Evolutionary conservation across 805 yeast genomes (phyloP), one percentile per base, ranked within the genome.

Genomic region (Maudiozyma turicensis): DNA sequence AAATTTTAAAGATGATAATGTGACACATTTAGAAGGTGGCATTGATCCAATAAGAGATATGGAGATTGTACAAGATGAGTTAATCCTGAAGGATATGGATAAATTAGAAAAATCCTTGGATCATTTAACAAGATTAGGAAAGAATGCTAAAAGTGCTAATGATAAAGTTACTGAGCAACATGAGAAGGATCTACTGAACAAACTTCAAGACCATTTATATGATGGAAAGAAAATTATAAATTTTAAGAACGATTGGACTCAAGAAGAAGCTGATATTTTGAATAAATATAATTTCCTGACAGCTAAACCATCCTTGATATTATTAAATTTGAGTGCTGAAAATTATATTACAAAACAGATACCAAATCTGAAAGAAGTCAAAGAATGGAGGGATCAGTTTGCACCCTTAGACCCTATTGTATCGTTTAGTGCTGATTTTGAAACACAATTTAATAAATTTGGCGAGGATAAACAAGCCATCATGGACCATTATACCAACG

Each of bases 251-350:
- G 62, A 63, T 5, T 86, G 93, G 88, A 70, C 76, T 14, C 70
- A 72, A 32, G 76, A 76, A 30, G 93, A 88, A 58, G 78, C 82
- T 41, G 79, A 76, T 31, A 71, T 82, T 45, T 75, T 87, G 48
- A 86, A 86, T 66, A 73, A 77, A 37, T 78, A 86, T 71, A 82
- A 80, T 58, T 77, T 89, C 46, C 67, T 89, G 45, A 88, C 96
- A 1, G 89, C 95, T 3, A 89, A 89, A 62, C 96, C 96, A n/a
- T 80, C 90, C 1, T 78, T 88, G 13, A 82, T 82, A 53, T 64
- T 89, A 44, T 73, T 87, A 52, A 89, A 89, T 59, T 81, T 86
- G 15, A 81, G 81, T 46, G 82, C 81, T 55, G 75, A 73, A 44
- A 96, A 88, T 61, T 88, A 76, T 62, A 64, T 77, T 11, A 43